Evolutionary conservation across 179 eudicot species (phyloP).

Genomic region (Spergularia azorica): DNA sequence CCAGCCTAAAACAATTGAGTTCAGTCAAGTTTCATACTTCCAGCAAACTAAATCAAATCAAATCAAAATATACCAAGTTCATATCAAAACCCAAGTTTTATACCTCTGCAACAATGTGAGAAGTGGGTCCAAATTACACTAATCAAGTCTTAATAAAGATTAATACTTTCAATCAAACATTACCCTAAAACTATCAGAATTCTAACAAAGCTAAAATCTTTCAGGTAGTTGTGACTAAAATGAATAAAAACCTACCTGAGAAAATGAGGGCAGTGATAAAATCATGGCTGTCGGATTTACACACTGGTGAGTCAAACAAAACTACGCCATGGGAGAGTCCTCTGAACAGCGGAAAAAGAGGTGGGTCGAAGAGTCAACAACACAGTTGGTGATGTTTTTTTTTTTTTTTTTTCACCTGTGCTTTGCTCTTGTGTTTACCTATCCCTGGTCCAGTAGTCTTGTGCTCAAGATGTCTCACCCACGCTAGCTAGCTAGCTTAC

Average conservation of each 20-base stretch:
- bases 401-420: too few species aligned
- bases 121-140: neutral
- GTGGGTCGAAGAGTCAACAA: neutral
- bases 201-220: neutral
- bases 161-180: neutral
- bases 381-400: too few species aligned
- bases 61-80: neutral
- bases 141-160: neutral
- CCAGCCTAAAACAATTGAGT: neutral
- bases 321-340: constrained; percentile 11
- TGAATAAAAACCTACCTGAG: constrained; percentile 19
- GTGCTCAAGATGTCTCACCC: too few species aligned
- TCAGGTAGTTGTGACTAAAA: neutral
- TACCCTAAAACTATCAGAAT: neutral
- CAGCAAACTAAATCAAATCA: neutral
- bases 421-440: too few species aligned
- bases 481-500: too few species aligned
- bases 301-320: neutral
- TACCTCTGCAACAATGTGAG: neutral
- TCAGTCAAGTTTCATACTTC: neutral
- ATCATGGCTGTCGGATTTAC: neutral
- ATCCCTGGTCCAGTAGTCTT: too few species aligned
- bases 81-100: neutral
- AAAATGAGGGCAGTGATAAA: constrained; percentile 14
- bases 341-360: neutral